Evolutionary conservation across 805 yeast species (phyloP).

Genomic region (Zygosaccharomyces rouxii): DNA sequence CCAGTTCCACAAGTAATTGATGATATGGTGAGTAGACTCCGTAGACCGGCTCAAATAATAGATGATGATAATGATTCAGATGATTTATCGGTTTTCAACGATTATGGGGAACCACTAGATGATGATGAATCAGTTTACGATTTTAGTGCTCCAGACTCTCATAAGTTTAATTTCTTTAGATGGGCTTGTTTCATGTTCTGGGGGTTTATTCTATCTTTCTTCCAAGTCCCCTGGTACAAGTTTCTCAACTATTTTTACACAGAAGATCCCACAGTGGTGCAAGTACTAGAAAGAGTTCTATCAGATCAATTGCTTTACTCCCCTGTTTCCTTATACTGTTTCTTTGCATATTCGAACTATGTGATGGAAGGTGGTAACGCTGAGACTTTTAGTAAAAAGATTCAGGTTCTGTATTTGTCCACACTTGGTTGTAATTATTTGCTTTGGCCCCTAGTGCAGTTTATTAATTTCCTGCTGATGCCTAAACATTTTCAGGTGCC

Average conservation of each 20-base stretch:
- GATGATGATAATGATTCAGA: constrained; percentile 21
- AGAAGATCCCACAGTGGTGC: constrained; percentile 76
- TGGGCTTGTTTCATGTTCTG: constrained; percentile 76
- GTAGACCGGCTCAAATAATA: background rate
- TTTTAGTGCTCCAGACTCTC: constrained; percentile 11
- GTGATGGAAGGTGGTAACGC: constrained; percentile 71
- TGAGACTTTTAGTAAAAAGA: constrained; percentile 58
- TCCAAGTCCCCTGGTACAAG: constrained; percentile 86
- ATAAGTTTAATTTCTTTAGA: constrained; percentile 57
- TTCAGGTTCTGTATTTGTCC: constrained; percentile 59
- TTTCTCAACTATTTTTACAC: constrained; percentile 73
- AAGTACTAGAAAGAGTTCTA: constrained; percentile 78
- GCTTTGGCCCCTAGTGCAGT: constrained; percentile 82
- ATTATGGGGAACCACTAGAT: constrained; percentile 21
- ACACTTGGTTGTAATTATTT: constrained; percentile 65
- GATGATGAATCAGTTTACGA: constrained; percentile 6
- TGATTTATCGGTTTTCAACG: constrained; percentile 27
- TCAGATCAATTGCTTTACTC: constrained; percentile 89
- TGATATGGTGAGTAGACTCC: constrained; percentile 11
- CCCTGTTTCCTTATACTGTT: constrained; percentile 74
- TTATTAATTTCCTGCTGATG: constrained; percentile 64
- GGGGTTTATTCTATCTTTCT: constrained; percentile 81
- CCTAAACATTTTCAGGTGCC: constrained; percentile 82
- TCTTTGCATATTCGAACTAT: constrained; percentile 79
- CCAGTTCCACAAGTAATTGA: constrained; percentile 24